These are phyloP conservation scores for Periglandula ipomoeae DNA, from an alignment of 2,329 filamentous ascomycete species.

Conservation along the genomic window DNA sequence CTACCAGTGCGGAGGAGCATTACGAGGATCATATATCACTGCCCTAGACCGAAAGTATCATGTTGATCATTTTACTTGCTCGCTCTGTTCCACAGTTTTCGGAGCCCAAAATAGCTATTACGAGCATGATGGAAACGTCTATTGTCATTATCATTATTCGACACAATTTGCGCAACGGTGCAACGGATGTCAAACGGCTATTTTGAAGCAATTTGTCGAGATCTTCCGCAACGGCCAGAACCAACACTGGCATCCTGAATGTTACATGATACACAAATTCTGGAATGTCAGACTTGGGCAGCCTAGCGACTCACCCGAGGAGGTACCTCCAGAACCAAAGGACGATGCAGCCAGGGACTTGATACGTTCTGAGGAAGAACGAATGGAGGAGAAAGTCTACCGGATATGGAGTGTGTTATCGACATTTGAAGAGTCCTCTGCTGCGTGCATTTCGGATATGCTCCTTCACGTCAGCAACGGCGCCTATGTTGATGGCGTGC, in stretches of 20 bases:
- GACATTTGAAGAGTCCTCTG: slow-evolving; percentile 93
- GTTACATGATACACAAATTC: slow-evolving; percentile 99
- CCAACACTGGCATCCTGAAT: slow-evolving; percentile 98
- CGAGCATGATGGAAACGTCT: slow-evolving; percentile 92
- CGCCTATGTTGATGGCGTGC: slow-evolving; percentile 86
- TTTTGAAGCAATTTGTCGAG: slow-evolving; percentile 97
- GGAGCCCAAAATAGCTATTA: slow-evolving; percentile 98
- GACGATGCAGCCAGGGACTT: slow-evolving; percentile 58
- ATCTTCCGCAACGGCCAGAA: slow-evolving; percentile 97
- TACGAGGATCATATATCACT: slow-evolving; percentile 96
- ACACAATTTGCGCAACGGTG: slow-evolving; percentile 94
- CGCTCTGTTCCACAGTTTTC: slow-evolving; percentile 93
- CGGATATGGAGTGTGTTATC: slow-evolving; percentile 97
- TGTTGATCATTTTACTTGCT: slow-evolving; percentile 98
- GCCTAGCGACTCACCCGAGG: slow-evolving; percentile 41
- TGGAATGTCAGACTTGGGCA: slow-evolving; percentile 89
- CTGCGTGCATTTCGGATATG: slow-evolving; percentile 98
- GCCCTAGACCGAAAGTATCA: slow-evolving; percentile 97
- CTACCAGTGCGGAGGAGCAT: slow-evolving; percentile 81
- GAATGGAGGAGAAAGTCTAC: slow-evolving; percentile 96
- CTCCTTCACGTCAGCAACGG: slow-evolving; percentile 96
- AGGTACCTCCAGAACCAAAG: slow-evolving; percentile 29
- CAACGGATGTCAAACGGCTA: slow-evolving; percentile 93
- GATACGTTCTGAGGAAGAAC: slow-evolving; percentile 80
- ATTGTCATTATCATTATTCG: slow-evolving; percentile 98